Percentiles rank a stretch among this genome's conserved stretches.
These are phyloP conservation scores for Batkoa obscura DNA, from an alignment of 371 early-diverging fungal genomes.

Conservation along the genomic window DNA sequence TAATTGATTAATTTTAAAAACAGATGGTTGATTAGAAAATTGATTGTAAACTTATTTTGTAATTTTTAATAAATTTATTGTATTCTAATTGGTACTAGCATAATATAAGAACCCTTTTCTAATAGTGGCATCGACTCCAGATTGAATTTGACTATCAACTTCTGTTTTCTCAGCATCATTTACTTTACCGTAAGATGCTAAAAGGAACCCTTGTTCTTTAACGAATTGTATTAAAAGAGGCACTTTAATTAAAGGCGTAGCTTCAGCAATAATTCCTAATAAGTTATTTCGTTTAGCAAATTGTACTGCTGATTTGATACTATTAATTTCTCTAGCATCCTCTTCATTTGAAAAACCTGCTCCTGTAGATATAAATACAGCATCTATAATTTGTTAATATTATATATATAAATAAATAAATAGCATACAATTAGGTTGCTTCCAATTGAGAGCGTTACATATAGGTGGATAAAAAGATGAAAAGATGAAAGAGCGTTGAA, in stretches of 20 bases:
- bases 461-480: slow-evolving; percentile 74
- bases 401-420: neutral
- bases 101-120: slow-evolving; percentile 24
- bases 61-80: too few relatives aligned
- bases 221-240: slow-evolving; percentile 69
- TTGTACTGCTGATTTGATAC: slow-evolving; percentile 58
- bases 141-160: slow-evolving; percentile 45
- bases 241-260: slow-evolving; percentile 59
- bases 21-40: too few relatives aligned
- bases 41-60: too few relatives aligned
- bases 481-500: slow-evolving; percentile 38
- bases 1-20: too few relatives aligned
- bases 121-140: slow-evolving; percentile 73
- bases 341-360: slow-evolving; percentile 28
- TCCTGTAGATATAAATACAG: slow-evolving; percentile 67
- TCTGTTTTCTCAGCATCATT: slow-evolving; percentile 33
- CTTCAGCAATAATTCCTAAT: slow-evolving; percentile 74
- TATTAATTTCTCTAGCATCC: slow-evolving; percentile 9
- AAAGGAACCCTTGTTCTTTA: slow-evolving; percentile 74
- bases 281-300: slow-evolving; percentile 58
- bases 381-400: slow-evolving; percentile 22
- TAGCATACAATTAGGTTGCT: slow-evolving; percentile 81
- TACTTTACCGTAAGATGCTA: slow-evolving; percentile 63
- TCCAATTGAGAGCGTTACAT: slow-evolving; percentile 88
- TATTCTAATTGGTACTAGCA: neutral